Base-by-base conservation (phyloP, 2,329 filamentous ascomycete species). In the Fusarium pseudonygamai region DNA sequence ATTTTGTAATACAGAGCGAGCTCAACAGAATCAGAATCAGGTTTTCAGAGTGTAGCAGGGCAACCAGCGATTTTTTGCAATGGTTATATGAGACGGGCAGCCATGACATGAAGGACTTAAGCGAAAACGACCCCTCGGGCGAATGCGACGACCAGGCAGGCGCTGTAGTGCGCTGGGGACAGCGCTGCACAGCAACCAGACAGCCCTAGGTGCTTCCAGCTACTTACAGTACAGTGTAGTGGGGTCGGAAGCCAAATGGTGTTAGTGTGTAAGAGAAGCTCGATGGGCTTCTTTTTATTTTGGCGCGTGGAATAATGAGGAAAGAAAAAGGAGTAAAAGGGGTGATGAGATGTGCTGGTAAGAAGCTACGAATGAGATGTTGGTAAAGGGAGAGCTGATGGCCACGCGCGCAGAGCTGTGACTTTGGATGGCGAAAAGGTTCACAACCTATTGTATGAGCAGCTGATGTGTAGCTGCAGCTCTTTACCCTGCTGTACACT, bases 171-270 rank as follows among this genome's bases (percentile, higher is more conserved):
- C 43, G 43, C 67, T 72, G 57, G 60, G 18, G 46, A 43, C 46
- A 69, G 69, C 64, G 58, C 67, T 72, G 65, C 49, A 63, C 63
- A 53, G 70, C 70, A 71, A 66, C 70, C 63, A 30, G 40, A 50
- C 50, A 52, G 59, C 22, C 20, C 37, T n/a, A 47, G 43, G 60
- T 30, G 42, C 20, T n/a, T 58, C 30, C 42, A 65, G 45, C 45
- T 57, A 67, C 62, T 72, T 63, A 67, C 67, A 73, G 62, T 46
- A 62, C 22, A 62, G 60, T 45, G 69, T 32, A 57, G 71, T 73
- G 71, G 71, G 71, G 59, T 50, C 46, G 39, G 45, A 45, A 30
- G 57, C 67, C 36, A 59, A 67, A 68, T 71, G 60, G 60, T 62
- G 47, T 70, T 71, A 60, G 68, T 53, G 58, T 53, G 45, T 50